phyloP scores from a whole-genome alignment of 2,329 filamentous ascomycete species.

The Aspergillus latus region DNA sequence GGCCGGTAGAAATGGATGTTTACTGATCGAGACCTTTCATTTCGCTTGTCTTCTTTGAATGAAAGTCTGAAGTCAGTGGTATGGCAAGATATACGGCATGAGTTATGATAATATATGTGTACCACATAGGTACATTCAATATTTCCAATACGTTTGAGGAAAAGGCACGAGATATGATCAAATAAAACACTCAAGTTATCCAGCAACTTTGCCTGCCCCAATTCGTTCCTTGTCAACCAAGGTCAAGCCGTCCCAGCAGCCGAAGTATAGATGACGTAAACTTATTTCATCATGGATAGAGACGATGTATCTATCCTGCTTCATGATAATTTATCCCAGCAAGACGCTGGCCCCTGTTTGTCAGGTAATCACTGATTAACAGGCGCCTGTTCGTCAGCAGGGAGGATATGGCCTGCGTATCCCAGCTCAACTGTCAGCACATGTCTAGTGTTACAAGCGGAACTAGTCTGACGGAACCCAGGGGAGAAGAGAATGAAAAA shows the following conservation, averaged over 20 bases:
- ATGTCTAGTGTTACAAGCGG: neutral
- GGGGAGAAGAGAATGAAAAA: neutral
- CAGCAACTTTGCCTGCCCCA: neutral
- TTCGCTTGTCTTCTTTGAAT: neutral
- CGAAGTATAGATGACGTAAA: neutral
- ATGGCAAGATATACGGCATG: neutral
- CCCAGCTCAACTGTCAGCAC: neutral
- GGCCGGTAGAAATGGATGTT: constrained; percentile 40
- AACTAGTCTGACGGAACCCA: no score
- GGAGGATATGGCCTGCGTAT: constrained; percentile 68
- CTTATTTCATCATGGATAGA: neutral
- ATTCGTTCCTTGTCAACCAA: neutral
- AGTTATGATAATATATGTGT: constrained; percentile 1
- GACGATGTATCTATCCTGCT: neutral
- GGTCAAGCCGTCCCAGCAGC: neutral
- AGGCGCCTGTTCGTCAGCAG: constrained; percentile 1
- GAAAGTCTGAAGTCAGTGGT: neutral
- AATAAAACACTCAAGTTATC: neutral
- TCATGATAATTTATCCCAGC: neutral
- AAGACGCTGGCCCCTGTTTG: no score
- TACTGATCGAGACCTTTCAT: constrained; percentile 29
- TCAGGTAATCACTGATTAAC: neutral
- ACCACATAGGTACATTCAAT: neutral
- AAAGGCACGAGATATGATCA: neutral
- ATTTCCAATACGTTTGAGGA: neutral